These are phyloP conservation scores for Quercus wislizeni DNA, from an alignment of 306 rosid genomes.

Conservation along the genomic window DNA sequence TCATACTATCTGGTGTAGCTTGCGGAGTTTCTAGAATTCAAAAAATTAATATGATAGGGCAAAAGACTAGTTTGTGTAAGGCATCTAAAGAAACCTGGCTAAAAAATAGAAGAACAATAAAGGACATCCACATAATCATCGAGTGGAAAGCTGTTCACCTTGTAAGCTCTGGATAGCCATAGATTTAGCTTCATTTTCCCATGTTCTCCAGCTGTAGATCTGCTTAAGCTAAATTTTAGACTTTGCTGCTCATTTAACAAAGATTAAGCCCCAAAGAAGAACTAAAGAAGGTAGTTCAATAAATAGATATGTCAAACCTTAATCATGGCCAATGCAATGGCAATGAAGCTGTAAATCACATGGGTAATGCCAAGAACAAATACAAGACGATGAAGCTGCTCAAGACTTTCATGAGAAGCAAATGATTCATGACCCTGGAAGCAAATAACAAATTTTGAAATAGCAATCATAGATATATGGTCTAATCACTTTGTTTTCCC, in stretches of 20 bases:
- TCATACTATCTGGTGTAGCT: slow-evolving; percentile 23
- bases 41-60: slow-evolving; percentile 10
- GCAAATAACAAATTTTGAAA: slow-evolving; percentile 18
- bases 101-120: slow-evolving; percentile 3
- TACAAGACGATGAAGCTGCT: slow-evolving; percentile 86
- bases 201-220: slow-evolving; percentile 92
- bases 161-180: slow-evolving; percentile 46
- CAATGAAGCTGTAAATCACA: slow-evolving; percentile 69
- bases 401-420: slow-evolving; percentile 82
- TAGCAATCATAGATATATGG: neutral
- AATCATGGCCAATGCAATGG: slow-evolving; percentile 76
- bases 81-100: slow-evolving; percentile 4
- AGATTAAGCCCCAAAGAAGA: neutral
- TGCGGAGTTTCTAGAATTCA: slow-evolving; percentile 45
- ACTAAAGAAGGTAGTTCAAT: slow-evolving; percentile 1
- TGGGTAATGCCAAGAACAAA: slow-evolving; percentile 87
- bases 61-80: neutral
- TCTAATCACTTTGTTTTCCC: neutral
- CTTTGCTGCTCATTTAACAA: neutral
- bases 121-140: neutral
- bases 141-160: slow-evolving; percentile 42
- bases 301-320: slow-evolving; percentile 57
- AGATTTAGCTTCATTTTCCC: slow-evolving; percentile 87
- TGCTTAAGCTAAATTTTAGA: slow-evolving; percentile 31
- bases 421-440: slow-evolving; percentile 82